Evolutionary conservation across 2,329 filamentous ascomycete species (phyloP).

Genomic region (Penicillium aurantiogriseum): DNA sequence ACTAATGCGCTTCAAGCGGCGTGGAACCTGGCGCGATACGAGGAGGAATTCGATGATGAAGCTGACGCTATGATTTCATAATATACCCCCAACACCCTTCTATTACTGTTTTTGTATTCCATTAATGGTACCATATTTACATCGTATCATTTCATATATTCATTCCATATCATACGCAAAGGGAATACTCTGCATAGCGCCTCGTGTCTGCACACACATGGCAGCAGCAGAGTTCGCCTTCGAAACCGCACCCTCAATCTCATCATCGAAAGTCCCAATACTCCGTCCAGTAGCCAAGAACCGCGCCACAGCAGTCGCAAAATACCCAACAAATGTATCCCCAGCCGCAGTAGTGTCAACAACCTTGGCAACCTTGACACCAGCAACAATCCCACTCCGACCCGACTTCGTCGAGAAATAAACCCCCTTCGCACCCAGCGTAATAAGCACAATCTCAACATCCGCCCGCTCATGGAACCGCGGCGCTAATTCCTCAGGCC

Average conservation of each 20-base stretch:
- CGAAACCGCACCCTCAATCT: conserved; percentile 17
- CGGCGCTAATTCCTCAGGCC: conserved; percentile 17
- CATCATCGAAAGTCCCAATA: conserved; percentile 18
- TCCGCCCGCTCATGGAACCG: conserved; percentile 18
- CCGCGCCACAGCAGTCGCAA: conserved; percentile 18
- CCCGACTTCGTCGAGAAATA: conserved; percentile 23
- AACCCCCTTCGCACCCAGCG: conserved; percentile 23
- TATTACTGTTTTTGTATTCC: neutral
- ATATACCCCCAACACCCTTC: conserved; percentile 1
- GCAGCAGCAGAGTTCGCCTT: conserved; percentile 22
- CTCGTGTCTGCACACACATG: conserved; percentile 17
- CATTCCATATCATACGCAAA: conserved; percentile 24
- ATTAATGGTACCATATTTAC: neutral
- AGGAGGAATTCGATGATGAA: conserved; percentile 21
- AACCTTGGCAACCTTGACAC: conserved; percentile 21
- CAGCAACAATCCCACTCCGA: conserved; percentile 12
- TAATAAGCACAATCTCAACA: conserved; percentile 24
- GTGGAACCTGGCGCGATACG: conserved; percentile 25
- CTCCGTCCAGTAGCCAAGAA: conserved; percentile 16
- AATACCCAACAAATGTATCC: conserved; percentile 25
- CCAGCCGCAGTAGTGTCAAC: conserved; percentile 25
- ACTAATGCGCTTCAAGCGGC: conserved; percentile 13
- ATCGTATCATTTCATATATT: neutral
- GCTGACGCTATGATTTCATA: conserved; percentile 9
- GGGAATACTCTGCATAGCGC: conserved; percentile 24